Evolutionary conservation across 2,329 filamentous ascomycete species (phyloP).

Genomic region (Fusarium virguliforme): DNA sequence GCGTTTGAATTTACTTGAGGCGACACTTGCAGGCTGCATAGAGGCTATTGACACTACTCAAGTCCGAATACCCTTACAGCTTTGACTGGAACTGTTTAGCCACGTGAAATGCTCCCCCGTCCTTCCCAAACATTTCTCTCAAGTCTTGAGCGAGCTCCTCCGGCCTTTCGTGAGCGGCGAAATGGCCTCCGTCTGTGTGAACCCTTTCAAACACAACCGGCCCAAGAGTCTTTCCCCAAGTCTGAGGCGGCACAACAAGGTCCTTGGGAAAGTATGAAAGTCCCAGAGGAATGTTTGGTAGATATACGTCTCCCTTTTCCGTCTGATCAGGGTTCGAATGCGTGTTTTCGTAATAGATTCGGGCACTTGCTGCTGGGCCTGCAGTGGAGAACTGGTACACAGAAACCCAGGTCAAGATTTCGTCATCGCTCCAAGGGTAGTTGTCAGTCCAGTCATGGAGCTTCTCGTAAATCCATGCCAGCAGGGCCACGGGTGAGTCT

Average conservation of each 20-base stretch:
- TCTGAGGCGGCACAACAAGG: slow-evolving; percentile 66
- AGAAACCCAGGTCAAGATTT: slow-evolving; percentile 81
- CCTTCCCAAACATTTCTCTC: slow-evolving; percentile 71
- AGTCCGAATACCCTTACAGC: not conserved
- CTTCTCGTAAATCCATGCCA: slow-evolving; percentile 89
- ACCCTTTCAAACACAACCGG: slow-evolving; percentile 71
- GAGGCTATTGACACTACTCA: not conserved
- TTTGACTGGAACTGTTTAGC: slow-evolving; percentile 41
- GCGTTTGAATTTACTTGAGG: no score
- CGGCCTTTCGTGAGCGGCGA: slow-evolving; percentile 73
- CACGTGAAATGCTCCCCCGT: slow-evolving; percentile 62
- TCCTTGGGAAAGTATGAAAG: slow-evolving; percentile 73
- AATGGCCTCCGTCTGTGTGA: slow-evolving; percentile 71
- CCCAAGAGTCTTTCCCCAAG: slow-evolving; percentile 73
- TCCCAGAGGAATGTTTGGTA: slow-evolving; percentile 60
- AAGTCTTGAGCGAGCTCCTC: slow-evolving; percentile 69
- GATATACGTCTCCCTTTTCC: slow-evolving; percentile 47
- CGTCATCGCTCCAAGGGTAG: slow-evolving; percentile 83
- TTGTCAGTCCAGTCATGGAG: slow-evolving; percentile 82
- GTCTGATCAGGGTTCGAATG: slow-evolving; percentile 57
- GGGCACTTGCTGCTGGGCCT: slow-evolving; percentile 76
- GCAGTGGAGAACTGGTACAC: slow-evolving; percentile 81
- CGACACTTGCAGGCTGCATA: not conserved
- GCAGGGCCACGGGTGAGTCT: slow-evolving; percentile 78
- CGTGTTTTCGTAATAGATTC: slow-evolving; percentile 81